These are phyloP conservation scores for Sporothrix pallida DNA, from an alignment of 2,329 filamentous ascomycete species.

Conservation along the genomic window DNA sequence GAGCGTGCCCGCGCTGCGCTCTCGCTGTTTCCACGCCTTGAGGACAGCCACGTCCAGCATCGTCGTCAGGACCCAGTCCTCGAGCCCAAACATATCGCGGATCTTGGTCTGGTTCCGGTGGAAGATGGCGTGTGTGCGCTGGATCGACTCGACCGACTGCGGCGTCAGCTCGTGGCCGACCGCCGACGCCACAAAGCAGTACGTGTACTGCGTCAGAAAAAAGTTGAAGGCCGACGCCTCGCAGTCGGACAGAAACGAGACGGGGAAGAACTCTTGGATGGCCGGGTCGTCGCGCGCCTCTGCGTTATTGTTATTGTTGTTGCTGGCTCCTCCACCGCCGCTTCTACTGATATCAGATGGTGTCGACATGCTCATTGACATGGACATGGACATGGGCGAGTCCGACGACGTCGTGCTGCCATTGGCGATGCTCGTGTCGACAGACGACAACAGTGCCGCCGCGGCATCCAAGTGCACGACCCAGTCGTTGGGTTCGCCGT, in stretches of 20 bases:
- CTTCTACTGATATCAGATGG: neutral
- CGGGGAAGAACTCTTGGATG: slow-evolving; percentile 18
- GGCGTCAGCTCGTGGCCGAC: slow-evolving; percentile 27
- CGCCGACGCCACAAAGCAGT: slow-evolving; percentile 25
- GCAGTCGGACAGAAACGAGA: slow-evolving; percentile 27
- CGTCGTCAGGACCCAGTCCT: slow-evolving; percentile 30
- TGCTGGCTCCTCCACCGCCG: neutral
- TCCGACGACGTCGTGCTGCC: neutral
- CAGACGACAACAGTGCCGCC: slow-evolving; percentile 28
- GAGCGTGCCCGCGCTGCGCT: slow-evolving; percentile 31
- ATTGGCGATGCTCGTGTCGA: slow-evolving; percentile 27
- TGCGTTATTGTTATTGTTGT: neutral
- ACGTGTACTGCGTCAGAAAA: slow-evolving; percentile 30
- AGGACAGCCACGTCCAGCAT: slow-evolving; percentile 32
- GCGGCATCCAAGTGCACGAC: slow-evolving; percentile 32
- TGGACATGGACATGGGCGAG: slow-evolving; percentile 23
- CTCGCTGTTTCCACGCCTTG: slow-evolving; percentile 32
- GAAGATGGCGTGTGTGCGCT: slow-evolving; percentile 32
- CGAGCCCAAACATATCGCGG: slow-evolving; percentile 25
- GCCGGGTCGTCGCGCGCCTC: neutral
- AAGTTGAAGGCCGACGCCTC: slow-evolving; percentile 29
- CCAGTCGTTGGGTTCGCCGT: slow-evolving; percentile 27
- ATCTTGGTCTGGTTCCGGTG: slow-evolving; percentile 29
- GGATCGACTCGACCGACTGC: slow-evolving; percentile 29
- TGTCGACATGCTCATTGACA: slow-evolving; percentile 10